A percentile compares a stretch with the other conserved stretches of the same genome.
Conservation (phyloP, 2,329 filamentous ascomycete genomes). For the Hirsutella minnesotensis region DNA sequence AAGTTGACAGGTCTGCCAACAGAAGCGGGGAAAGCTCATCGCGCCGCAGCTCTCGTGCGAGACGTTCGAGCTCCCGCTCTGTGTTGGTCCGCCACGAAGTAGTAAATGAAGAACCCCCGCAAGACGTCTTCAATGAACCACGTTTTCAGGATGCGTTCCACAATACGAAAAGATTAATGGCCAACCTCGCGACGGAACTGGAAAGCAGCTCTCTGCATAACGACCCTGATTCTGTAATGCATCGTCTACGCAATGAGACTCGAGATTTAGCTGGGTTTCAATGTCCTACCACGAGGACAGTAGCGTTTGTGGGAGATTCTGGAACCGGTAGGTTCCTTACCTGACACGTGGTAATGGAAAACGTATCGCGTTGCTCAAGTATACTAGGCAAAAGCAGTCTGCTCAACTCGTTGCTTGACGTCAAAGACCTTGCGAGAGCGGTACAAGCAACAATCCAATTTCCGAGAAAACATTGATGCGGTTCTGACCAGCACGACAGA, state of each 20-base stretch:
- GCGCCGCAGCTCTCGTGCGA: constrained; percentile 1
- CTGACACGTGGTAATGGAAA: not conserved
- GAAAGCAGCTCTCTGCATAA: constrained; percentile 20
- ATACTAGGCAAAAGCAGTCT: constrained; percentile 33
- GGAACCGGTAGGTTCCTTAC: constrained; percentile 25
- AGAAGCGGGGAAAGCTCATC: constrained; percentile 1
- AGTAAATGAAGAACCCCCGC: constrained; percentile 18
- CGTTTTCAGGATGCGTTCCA: constrained; percentile 21
- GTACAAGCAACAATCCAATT: constrained; percentile 13
- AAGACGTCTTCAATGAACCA: constrained; percentile 22
- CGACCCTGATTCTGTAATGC: constrained; percentile 26
- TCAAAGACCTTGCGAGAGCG: constrained; percentile 23
- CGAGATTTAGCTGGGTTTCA: constrained; percentile 21
- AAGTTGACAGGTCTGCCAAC: constrained; percentile 1
- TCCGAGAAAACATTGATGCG: not conserved
- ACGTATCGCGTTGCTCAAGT: not conserved
- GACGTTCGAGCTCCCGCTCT: constrained; percentile 6
- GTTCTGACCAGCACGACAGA: constrained; percentile 17
- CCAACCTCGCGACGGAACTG: constrained; percentile 18
- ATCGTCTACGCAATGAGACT: constrained; percentile 20
- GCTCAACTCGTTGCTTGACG: constrained; percentile 35
- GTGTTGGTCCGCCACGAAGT: constrained; percentile 10
- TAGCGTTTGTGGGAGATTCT: constrained; percentile 36
- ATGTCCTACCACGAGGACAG: constrained; percentile 24
- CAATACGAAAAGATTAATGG: constrained; percentile 20